Conservation (phyloP, 2,329 filamentous ascomycete genomes). For the Colletotrichum spinosum region DNA sequence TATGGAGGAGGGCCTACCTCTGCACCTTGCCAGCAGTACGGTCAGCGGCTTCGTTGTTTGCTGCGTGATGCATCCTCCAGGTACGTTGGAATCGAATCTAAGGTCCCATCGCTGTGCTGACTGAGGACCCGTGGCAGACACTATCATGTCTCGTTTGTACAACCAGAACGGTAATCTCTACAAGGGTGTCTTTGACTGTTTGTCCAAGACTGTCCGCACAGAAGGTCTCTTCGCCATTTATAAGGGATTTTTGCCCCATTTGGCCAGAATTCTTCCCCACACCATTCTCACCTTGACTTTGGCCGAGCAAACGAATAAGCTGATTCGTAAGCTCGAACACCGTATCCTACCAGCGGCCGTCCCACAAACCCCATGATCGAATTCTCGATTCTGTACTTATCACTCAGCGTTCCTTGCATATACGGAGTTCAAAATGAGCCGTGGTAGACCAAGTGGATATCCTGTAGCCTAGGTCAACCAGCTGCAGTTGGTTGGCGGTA, state of each 20-base stretch:
- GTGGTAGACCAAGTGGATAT: slow-evolving; percentile 12
- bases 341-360: slow-evolving; percentile 59
- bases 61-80: slow-evolving; percentile 96
- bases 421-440: slow-evolving; percentile 33
- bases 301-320: slow-evolving; percentile 96
- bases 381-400: slow-evolving; percentile 23
- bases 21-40: slow-evolving; percentile 91
- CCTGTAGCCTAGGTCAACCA: slow-evolving; percentile 6
- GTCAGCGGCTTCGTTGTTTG: slow-evolving; percentile 96
- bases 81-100: slow-evolving; percentile 57
- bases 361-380: slow-evolving; percentile 45
- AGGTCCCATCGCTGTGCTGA: background rate
- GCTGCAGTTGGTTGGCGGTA: background rate
- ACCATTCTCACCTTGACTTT: slow-evolving; percentile 93
- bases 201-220: slow-evolving; percentile 89
- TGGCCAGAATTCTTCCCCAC: slow-evolving; percentile 93
- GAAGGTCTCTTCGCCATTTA: slow-evolving; percentile 95
- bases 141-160: slow-evolving; percentile 98
- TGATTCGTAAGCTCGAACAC: slow-evolving; percentile 82
- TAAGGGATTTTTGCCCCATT: slow-evolving; percentile 96
- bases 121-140: slow-evolving; percentile 67
- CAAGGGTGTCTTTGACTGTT: slow-evolving; percentile 89
- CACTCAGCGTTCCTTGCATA: slow-evolving; percentile 36
- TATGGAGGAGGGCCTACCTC: slow-evolving; percentile 89
- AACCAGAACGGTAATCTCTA: slow-evolving; percentile 99